Evolutionary conservation across 768 basidiomycete species (phyloP), one percentile per base, ranked within the genome.

Genomic region (button mushroom (Agaricus bisporus)): DNA sequence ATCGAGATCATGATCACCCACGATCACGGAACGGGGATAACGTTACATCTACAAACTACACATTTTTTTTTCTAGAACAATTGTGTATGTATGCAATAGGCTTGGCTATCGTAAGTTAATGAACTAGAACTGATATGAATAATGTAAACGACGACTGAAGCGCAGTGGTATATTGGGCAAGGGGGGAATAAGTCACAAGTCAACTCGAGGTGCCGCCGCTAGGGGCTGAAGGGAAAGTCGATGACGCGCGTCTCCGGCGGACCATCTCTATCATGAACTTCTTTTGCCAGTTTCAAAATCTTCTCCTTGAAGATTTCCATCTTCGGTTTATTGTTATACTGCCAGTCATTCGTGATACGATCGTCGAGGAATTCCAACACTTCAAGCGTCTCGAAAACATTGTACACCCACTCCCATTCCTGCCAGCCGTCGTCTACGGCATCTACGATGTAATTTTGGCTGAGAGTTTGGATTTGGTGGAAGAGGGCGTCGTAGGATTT

Each of bases 321-420:
- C 47, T 54, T 54, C 12, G 53, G 41, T 38, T 54, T 41, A 46
- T 48, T 54, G 38, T 18, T 48, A 25, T 54, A 54, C 41, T 54
- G 53, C 53, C 53, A 54, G 35, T 26, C 42, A 41, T 54, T 42
- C 26, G 53, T 54, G 18, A 54, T 47, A 20, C 47, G 46, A n/a
- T 54, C 53, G 28, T 54, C 53, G 32, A 54, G 43, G 35, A 48
- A 54, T 8, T 54, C 53, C 28, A 54, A 28, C 7, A 54, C 38
- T 41, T 54, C 53, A 20, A 54, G 53, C 18, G 46, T 41, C 53
- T 54, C 53, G 29, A 54, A 48, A 20, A 54, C 47, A 15, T 54
- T 54, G 29, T 54, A 54, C 39, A 54, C 53, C 53, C 53, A 54
- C 41, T 54, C 53, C 46, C 53, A 48, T 28, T 54, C 53, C 47